Base-by-base conservation (phyloP, 148 eudicot species). In the Silene conica region DNA sequence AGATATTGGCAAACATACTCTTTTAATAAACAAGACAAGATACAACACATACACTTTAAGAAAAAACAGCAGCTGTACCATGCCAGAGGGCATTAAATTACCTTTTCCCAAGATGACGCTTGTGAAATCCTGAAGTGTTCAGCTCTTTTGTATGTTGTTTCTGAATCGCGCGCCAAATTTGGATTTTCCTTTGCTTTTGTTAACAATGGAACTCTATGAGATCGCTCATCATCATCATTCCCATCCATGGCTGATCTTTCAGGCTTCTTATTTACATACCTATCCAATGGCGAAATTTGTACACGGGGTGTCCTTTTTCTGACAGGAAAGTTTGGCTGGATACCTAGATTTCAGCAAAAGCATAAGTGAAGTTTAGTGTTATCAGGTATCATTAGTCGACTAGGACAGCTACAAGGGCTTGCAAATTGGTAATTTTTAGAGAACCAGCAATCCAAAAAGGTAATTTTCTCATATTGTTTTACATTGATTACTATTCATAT, bases 221-320 rank as follows among this genome's bases (percentile, higher is more conserved):
- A 21, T 74, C 71, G 25, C 14, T 43, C 64, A 38, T 59, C 73
- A 1, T 65, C 34, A 31, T 31, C 65, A 57, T 64, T 58, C 62
- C 57, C 56, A 57, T 69, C 78, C 70, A 50, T 31, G 18, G 31
- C 63, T 41, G 74, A 75, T 62, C 58, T 73, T 13, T 34, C 74
- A 66, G 71, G 63, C 74, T 46, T 73, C 70, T 74, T 78, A 57
- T 72, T 72, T 60, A 75, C 62, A 71, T 59, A 63, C 15, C 41
- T 21, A 55, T 70, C 74, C 38, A 63, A 55, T 20, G 6, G 43
- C 54, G 84, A 74, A 76, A 84, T 77, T 69, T 78, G 75, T 25
- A 81, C 74, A 73, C 86, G 86, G 67, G 86, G 86, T 63, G 86
- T 81, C 80, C 86, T 81, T 78, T 81, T 84, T 67, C 34, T 81